phyloP scores from a whole-genome alignment of 2,329 filamentous ascomycete species.

The Xylaria sp. region DNA sequence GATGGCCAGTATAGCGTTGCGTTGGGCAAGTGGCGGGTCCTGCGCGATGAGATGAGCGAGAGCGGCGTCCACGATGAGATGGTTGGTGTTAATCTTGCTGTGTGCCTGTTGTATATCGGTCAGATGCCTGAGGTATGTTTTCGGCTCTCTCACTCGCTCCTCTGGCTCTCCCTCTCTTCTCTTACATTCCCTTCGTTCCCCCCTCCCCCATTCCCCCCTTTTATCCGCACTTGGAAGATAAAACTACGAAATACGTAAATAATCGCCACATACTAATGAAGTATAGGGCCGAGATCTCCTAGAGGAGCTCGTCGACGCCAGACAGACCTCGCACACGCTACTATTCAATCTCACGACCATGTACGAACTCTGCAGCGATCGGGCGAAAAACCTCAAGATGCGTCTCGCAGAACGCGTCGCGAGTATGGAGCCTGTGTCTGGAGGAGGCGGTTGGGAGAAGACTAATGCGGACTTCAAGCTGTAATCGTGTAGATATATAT shows the following conservation, averaged over 20 bases:
- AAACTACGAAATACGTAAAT: not conserved
- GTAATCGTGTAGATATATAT: slow-evolving; percentile 49
- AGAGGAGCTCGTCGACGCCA: slow-evolving; percentile 70
- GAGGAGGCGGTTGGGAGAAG: slow-evolving; percentile 72
- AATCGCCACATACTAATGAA: slow-evolving; percentile 5
- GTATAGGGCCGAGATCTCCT: slow-evolving; percentile 71
- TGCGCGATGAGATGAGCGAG: slow-evolving; percentile 58
- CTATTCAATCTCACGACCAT: slow-evolving; percentile 91
- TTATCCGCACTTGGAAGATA: no score
- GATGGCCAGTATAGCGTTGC: slow-evolving; percentile 77
- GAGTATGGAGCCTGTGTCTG: slow-evolving; percentile 60
- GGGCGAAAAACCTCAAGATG: slow-evolving; percentile 74
- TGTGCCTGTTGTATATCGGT: slow-evolving; percentile 85
- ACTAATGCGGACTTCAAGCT: slow-evolving; percentile 81
- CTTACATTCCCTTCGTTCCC: not conserved
- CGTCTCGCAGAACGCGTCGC: slow-evolving; percentile 77
- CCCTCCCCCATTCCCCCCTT: not conserved
- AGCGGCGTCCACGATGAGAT: slow-evolving; percentile 68
- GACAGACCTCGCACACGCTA: slow-evolving; percentile 78
- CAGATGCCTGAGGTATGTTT: slow-evolving; percentile 72
- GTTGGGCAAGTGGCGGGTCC: slow-evolving; percentile 66
- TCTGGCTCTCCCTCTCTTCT: slow-evolving; percentile 7
- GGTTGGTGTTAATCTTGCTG: slow-evolving; percentile 82
- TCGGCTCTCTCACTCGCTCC: not conserved
- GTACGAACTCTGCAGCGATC: slow-evolving; percentile 90